phyloP scores from a whole-genome alignment of 2,329 filamentous ascomycete species.

The Colletotrichum lini region DNA sequence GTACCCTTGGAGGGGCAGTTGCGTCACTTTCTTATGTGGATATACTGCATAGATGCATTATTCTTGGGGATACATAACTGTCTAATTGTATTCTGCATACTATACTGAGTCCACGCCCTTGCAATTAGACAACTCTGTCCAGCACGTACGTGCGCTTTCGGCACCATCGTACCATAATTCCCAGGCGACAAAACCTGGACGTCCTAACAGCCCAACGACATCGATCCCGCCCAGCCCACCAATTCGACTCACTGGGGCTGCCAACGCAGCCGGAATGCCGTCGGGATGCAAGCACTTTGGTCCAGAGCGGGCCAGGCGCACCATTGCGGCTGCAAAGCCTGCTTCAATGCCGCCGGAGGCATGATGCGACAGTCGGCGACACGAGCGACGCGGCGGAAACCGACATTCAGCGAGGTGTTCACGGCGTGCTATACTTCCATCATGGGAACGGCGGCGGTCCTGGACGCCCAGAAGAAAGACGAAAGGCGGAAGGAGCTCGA shows the following conservation, averaged over 20 bases:
- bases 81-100: conserved; percentile 5
- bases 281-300: conserved; percentile 78
- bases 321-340: conserved; percentile 75
- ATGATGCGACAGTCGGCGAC: conserved; percentile 67
- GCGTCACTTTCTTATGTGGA: conserved; percentile 28
- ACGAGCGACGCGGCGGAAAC: conserved; percentile 63
- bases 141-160: conserved; percentile 4
- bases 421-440: conserved; percentile 79
- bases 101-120: conserved; percentile 3
- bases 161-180: conserved; percentile 29
- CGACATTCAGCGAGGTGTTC: conserved; percentile 68
- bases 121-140: conserved; percentile 24
- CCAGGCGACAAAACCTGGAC: conserved; percentile 19
- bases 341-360: conserved; percentile 64
- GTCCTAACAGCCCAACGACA: conserved; percentile 6
- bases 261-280: conserved; percentile 50
- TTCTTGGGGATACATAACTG: accelerated
- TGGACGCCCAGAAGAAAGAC: conserved; percentile 73
- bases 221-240: conserved; percentile 12
- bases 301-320: conserved; percentile 75
- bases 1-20: conserved; percentile 38
- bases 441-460: conserved; percentile 74
- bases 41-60: neutral
- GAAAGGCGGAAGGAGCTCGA: conserved; percentile 73
- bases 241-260: conserved; percentile 35